Evolutionary conservation across 345 rosid species (phyloP).

Genomic region (Theobroma cacao): DNA sequence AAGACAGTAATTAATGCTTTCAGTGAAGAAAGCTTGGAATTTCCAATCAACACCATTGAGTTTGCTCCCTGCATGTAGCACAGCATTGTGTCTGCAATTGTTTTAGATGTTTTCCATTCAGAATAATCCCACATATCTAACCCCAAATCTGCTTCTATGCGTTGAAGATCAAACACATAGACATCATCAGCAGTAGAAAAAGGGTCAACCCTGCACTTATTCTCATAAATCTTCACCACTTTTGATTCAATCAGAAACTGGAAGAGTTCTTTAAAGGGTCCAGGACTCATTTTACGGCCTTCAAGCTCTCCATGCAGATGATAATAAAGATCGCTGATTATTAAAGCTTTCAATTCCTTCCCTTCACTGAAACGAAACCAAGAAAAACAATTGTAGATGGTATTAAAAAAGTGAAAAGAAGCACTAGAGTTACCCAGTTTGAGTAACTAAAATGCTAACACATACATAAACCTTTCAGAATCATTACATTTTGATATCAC

Average conservation of each 20-base stretch:
- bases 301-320: conserved; percentile 88
- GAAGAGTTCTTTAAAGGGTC: conserved; percentile 84
- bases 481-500: not conserved
- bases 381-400: conserved; percentile 1
- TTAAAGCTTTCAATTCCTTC: conserved; percentile 55
- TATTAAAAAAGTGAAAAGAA: not conserved
- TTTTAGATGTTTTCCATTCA: conserved; percentile 73
- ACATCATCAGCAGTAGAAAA: conserved; percentile 27
- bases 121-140: conserved; percentile 72
- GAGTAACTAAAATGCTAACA: not conserved
- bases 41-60: conserved; percentile 59
- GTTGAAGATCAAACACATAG: conserved; percentile 47
- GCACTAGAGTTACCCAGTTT: not conserved
- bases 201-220: conserved; percentile 30
- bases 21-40: conserved; percentile 61
- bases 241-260: conserved; percentile 59
- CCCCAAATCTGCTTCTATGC: conserved; percentile 50
- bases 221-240: conserved; percentile 48
- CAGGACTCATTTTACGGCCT: conserved; percentile 76
- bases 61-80: conserved; percentile 60
- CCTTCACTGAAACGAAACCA: conserved; percentile 59
- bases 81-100: conserved; percentile 59
- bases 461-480: not conserved
- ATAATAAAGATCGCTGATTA: conserved; percentile 73
- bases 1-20: conserved; percentile 58